Evolutionary conservation across 1,139 yeast species (phyloP).

Genomic region (Yamadazyma mexicana): DNA sequence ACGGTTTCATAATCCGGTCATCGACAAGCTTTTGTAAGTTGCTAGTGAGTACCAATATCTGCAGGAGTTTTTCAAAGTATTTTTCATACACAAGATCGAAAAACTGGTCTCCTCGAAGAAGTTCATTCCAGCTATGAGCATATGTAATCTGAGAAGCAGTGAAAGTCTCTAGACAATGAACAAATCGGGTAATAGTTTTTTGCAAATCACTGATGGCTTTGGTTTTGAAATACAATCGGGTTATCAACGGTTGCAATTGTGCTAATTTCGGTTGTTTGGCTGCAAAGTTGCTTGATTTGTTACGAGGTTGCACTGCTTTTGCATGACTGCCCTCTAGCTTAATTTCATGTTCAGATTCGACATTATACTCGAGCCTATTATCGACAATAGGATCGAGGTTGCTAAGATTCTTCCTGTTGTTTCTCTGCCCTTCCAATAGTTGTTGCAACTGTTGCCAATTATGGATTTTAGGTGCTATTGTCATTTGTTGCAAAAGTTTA

Average conservation of each 20-base stretch:
- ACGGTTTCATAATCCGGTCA: neutral
- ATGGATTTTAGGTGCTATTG: slow-evolving; percentile 10
- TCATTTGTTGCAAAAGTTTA: slow-evolving; percentile 14
- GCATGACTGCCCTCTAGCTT: neutral
- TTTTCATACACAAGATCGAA: slow-evolving; percentile 20
- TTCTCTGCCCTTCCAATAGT: neutral
- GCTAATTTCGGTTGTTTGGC: neutral
- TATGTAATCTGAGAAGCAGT: slow-evolving; percentile 16
- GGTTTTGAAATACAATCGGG: slow-evolving; percentile 1
- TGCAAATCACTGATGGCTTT: slow-evolving; percentile 7
- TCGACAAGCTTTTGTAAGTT: neutral
- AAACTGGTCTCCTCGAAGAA: slow-evolving; percentile 16
- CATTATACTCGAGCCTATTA: no score
- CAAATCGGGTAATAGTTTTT: slow-evolving; percentile 6
- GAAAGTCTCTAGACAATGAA: slow-evolving; percentile 10
- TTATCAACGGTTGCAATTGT: neutral
- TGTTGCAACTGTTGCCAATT: slow-evolving; percentile 15
- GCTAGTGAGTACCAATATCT: neutral
- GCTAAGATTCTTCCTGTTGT: slow-evolving; percentile 4
- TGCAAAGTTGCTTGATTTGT: neutral
- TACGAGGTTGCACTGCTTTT: neutral
- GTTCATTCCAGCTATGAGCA: slow-evolving; percentile 18
- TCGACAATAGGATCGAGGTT: slow-evolving; percentile 13
- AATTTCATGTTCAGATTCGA: no score
- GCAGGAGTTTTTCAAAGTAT: slow-evolving; percentile 17